phyloP scores from a whole-genome alignment of 2,329 filamentous ascomycete genomes.

The Berkeleyomyces basicola region DNA sequence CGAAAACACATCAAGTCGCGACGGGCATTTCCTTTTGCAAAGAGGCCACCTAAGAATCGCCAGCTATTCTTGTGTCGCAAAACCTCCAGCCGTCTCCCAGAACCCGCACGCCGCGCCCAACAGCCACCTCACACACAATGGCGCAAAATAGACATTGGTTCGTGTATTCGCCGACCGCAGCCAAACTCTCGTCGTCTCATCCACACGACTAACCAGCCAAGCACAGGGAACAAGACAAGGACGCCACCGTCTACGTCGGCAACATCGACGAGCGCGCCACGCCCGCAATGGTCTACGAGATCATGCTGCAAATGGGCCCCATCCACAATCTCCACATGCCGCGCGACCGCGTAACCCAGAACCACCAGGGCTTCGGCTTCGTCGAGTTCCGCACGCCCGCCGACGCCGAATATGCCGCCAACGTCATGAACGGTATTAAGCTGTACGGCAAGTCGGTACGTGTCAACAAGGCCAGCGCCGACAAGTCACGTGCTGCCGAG shows the following conservation, averaged over 20 bases:
- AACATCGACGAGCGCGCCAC: slow-evolving; percentile 95
- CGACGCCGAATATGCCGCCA: slow-evolving; percentile 90
- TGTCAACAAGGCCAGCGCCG: slow-evolving; percentile 82
- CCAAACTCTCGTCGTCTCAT: neutral
- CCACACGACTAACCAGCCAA: slow-evolving; percentile 6
- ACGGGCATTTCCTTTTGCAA: neutral
- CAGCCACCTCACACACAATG: slow-evolving; percentile 29
- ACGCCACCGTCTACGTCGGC: slow-evolving; percentile 93
- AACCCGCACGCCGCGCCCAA: neutral
- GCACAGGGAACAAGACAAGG: slow-evolving; percentile 88
- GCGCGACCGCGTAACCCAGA: slow-evolving; percentile 92
- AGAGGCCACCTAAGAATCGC: neutral
- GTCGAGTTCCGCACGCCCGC: slow-evolving; percentile 94
- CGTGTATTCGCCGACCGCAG: slow-evolving; percentile 15
- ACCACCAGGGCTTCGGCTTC: slow-evolving; percentile 95
- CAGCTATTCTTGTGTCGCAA: neutral
- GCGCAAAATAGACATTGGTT: slow-evolving; percentile 61
- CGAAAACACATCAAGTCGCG: neutral
- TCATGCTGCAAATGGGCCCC: slow-evolving; percentile 94
- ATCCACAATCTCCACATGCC: slow-evolving; percentile 97
- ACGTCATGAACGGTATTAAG: slow-evolving; percentile 91
- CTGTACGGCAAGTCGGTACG: slow-evolving; percentile 88
- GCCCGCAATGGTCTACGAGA: slow-evolving; percentile 83
- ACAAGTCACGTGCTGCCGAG: slow-evolving; percentile 63
- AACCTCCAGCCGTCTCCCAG: neutral